Percentiles rank a stretch among this genome's conserved stretches.
These are phyloP conservation scores for Bryoerythrophyllum caledonicum DNA, from an alignment of 225 moss, liverwort and hornwort species.

Conservation along the genomic window DNA sequence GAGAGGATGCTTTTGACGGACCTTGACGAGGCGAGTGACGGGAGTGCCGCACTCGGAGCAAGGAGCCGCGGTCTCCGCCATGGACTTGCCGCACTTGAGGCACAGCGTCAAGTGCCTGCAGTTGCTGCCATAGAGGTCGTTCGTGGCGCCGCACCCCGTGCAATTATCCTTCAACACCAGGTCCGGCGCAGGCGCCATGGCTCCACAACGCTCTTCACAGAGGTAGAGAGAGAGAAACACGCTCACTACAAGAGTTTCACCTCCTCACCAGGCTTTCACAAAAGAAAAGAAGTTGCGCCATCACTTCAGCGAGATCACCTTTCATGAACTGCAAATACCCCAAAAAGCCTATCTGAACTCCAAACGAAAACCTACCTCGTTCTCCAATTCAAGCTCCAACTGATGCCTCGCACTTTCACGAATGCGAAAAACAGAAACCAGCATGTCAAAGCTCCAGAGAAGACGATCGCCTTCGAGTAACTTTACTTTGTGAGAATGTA, in stretches of 20 bases:
- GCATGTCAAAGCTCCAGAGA: no score
- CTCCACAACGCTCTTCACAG: background rate
- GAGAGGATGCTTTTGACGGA: conserved; percentile 11
- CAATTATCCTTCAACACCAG: conserved; percentile 82
- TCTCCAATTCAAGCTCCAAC: no score
- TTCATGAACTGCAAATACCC: no score
- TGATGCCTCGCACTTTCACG: no score
- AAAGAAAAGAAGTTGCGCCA: background rate
- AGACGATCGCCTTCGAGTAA: background rate
- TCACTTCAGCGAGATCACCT: background rate
- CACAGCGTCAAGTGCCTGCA: conserved; percentile 93
- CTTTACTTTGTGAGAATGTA: background rate
- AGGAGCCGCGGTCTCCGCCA: conserved; percentile 78
- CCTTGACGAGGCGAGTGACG: conserved; percentile 83
- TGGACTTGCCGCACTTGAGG: conserved; percentile 78
- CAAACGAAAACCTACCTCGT: no score
- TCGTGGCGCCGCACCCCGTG: conserved; percentile 67
- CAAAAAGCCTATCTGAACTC: no score
- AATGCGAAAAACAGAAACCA: no score
- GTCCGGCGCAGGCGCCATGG: conserved; percentile 58
- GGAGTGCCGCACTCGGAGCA: conserved; percentile 83
- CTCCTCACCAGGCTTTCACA: background rate
- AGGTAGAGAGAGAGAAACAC: background rate
- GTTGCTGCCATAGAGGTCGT: conserved; percentile 80
- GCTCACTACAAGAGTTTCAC: background rate